Conservation (phyloP, 1,139 yeast genomes). For the Ogataea hybrid region DNA sequence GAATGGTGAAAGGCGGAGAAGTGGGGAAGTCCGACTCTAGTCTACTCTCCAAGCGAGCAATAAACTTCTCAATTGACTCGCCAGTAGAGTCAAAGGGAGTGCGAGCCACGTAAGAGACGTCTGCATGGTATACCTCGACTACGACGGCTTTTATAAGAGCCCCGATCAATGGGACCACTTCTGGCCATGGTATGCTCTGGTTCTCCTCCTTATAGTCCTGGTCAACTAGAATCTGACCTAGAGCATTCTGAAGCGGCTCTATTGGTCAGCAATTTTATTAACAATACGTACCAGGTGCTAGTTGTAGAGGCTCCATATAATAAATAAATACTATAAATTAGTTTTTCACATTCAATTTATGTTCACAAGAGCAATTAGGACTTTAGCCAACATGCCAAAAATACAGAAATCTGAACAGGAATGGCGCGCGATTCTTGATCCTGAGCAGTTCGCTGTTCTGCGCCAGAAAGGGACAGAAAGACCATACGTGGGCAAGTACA, state of each 20-base stretch:
- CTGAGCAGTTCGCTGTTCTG: constrained; percentile 76
- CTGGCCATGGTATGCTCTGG: constrained; percentile 14
- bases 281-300: constrained; percentile 2
- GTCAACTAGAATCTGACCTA: constrained; percentile 12
- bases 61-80: constrained; percentile 12
- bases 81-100: constrained; percentile 8
- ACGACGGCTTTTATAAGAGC: constrained; percentile 11
- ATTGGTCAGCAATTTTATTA: neutral
- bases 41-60: constrained; percentile 8
- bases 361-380: constrained; percentile 3
- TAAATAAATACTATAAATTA: neutral
- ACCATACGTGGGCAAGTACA: constrained; percentile 76
- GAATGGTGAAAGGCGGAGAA: constrained; percentile 21
- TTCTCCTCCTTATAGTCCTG: constrained; percentile 14
- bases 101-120: constrained; percentile 8
- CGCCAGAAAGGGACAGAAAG: constrained; percentile 83
- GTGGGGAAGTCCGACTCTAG: constrained; percentile 8
- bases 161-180: constrained; percentile 8
- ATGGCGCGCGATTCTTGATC: constrained; percentile 78
- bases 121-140: constrained; percentile 11
- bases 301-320: constrained; percentile 3
- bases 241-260: constrained; percentile 12
- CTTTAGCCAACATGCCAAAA: constrained; percentile 5
- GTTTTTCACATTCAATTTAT: neutral
- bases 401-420: constrained; percentile 52